A percentile compares a stretch with the other conserved stretches of the same genome.
Evolutionary conservation across 2,329 filamentous ascomycete genomes (phyloP).

Genomic region (Epichloe gansuensis): DNA sequence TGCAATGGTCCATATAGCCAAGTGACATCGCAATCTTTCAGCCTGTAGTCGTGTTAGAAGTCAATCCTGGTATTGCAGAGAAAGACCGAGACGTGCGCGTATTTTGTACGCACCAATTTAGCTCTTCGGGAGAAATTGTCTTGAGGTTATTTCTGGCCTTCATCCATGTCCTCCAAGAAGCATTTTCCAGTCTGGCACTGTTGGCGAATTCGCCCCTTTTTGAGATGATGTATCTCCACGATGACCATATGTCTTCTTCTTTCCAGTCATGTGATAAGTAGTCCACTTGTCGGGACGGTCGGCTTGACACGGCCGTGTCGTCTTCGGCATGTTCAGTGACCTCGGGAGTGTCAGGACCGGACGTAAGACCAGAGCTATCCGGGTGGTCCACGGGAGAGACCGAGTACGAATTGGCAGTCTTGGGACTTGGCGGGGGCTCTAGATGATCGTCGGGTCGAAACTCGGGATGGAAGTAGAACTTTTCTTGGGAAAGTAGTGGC

Average conservation of each 20-base stretch:
- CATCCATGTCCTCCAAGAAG: conserved; percentile 94
- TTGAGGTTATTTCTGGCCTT: conserved; percentile 79
- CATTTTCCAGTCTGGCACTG: conserved; percentile 77
- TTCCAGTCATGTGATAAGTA: conserved; percentile 88
- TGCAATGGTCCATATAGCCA: conserved; percentile 95
- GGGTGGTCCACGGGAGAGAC: conserved; percentile 43
- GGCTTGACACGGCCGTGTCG: conserved; percentile 60
- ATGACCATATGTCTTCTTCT: conserved; percentile 95
- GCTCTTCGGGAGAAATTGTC: conserved; percentile 78
- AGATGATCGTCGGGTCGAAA: conserved; percentile 26
- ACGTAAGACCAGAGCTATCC: conserved; percentile 37
- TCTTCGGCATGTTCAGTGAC: conserved; percentile 56
- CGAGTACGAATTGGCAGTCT: conserved; percentile 36
- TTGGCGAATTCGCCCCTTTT: conserved; percentile 71
- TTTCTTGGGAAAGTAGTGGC: conserved; percentile 33
- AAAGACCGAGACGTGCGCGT: not conserved
- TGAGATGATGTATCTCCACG: conserved; percentile 85
- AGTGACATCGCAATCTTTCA: conserved; percentile 94
- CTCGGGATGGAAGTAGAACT: conserved; percentile 27
- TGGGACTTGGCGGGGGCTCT: conserved; percentile 39
- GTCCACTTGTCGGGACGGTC: conserved; percentile 83
- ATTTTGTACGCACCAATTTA: conserved; percentile 66
- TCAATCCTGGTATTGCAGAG: not conserved
- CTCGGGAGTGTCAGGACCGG: conserved; percentile 46
- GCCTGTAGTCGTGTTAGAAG: conserved; percentile 42